Percentiles rank a stretch among this genome's conserved stretches.
These are phyloP conservation scores for Pleurotus salmoneostramineus DNA, from an alignment of 768 basidiomycete species.

Conservation along the genomic window DNA sequence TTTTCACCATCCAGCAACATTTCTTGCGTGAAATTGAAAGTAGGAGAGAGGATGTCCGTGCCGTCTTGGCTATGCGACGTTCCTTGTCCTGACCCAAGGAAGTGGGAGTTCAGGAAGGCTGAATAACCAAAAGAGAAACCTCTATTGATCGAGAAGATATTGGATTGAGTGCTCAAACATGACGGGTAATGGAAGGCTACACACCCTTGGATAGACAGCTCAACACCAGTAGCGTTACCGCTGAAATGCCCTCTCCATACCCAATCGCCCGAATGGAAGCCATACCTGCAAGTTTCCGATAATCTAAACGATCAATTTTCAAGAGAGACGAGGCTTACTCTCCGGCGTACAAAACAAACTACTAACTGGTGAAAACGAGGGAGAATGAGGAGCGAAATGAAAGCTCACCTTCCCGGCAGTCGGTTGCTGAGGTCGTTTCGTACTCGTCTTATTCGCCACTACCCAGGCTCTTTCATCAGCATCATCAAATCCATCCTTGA, in stretches of 20 bases:
- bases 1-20: conserved; percentile 25
- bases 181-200: neutral
- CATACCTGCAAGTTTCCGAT: conserved; percentile 16
- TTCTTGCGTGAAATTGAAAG: conserved; percentile 28
- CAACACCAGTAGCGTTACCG: conserved; percentile 35
- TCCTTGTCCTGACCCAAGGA: conserved; percentile 38
- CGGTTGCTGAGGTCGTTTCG: conserved; percentile 53
- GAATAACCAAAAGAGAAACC: conserved; percentile 43
- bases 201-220: conserved; percentile 35
- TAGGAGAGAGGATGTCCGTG: conserved; percentile 26
- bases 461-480: conserved; percentile 37
- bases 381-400: neutral
- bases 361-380: neutral
- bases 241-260: conserved; percentile 43
- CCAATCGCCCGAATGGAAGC: conserved; percentile 33
- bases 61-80: conserved; percentile 28
- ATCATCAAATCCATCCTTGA: conserved; percentile 48
- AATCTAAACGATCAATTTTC: neutral
- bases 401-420: conserved; percentile 50
- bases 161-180: too few species aligned
- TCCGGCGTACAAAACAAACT: conserved; percentile 27
- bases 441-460: conserved; percentile 52
- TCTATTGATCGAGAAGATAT: conserved; percentile 10
- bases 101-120: conserved; percentile 36
- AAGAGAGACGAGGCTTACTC: conserved; percentile 17